Base-by-base conservation (phyloP, 2,329 filamentous ascomycete genomes). In the Chaetothyriales sp. region DNA sequence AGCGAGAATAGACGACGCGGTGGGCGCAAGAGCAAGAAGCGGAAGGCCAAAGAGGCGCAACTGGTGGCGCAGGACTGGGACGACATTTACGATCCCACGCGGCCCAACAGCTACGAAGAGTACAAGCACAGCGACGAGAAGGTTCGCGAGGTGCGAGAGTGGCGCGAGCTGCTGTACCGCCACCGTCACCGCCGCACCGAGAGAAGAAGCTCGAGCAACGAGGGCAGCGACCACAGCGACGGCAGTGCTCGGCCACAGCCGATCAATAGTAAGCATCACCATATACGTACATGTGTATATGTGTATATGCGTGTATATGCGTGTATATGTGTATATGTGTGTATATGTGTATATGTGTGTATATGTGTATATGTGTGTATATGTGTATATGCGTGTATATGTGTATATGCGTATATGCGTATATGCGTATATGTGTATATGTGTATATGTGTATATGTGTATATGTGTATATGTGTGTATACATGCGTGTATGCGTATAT, bases 41-140 rank as follows among this genome's bases (percentile, higher is more conserved):
- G 85, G 68, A 86, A 86, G 74, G 83, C 82, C 66, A 77, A 79
- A 61, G 77, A 80, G 54, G 46, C 46, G 5, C 75, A 77, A 57
- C 72, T 74, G 46, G 67, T 76, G 28, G 67, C 69, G 4, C 70
- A 76, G n/a, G 83, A 94, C 64, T 95, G 89, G 89, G 85, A 94
- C 65, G 88, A 94, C 65, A 78, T 92, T 20, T 95, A 95, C 65
- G 89, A 95, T 62, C 86, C 88, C 0, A 74, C 83, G 9, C 74
- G 85, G 43, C 89, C 89, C 7, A 94, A 86, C 43, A 89, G 82
- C 59, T 85, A 90, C 48, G 85, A 89, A 51, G 85, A 90, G 63
- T 95, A 92, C 64, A 77, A 86, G 54, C 76, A 82, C 54, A 92
- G 87, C 62, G 87, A 94, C 53, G 89, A 94, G 69, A 84, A 86